Evolutionary conservation across 2,329 filamentous ascomycete genomes (phyloP), one percentile per base, ranked within the genome.

Genomic region (Fusarium sp.): DNA sequence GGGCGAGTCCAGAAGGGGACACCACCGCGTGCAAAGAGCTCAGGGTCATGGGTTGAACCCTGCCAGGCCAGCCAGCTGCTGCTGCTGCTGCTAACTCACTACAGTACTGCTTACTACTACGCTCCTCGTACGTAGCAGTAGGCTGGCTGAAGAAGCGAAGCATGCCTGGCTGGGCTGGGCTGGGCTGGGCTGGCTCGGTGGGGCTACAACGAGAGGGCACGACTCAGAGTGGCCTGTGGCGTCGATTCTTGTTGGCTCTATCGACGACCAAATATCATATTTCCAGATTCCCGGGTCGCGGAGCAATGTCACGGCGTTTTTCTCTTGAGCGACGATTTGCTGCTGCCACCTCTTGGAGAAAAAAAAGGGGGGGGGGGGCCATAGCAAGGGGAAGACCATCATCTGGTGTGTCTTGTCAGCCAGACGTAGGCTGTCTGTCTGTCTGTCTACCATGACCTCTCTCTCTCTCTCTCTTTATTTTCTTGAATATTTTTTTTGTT

Each of bases 251-350:
- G 58, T 69, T 69, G 58, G 58, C 46, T 54, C 57, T 67, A 57
- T 27, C 42, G 23, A 44, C 7, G 20, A 44, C 40, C 11, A 56
- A 40, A 34, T 55, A 55, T 67, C 60, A 61, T 38, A 56, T 67
- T 65, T 10, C 65, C 71, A 58, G 49, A 27, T 67, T 64, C 54
- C 67, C 58, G 67, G 71, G 62, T 64, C 60, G 54, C 16, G 18
- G 54, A 54, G 34, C 38, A 62, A 62, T 64, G 60, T 49, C 29
- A 54, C 44, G 51, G 59, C 51, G 61, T 57, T 44, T 46, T 69
- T 42, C 46, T 60, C 55, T 63, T 51, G 44, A 53, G 49, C 8
- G 55, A 49, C 42, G 25, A 62, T 44, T 68, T 60, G 58, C 53
- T 62, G 60, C 46, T 62, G 60, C 46, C 60, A 57, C 62, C 40